These are phyloP conservation scores for Vigna hirtella DNA, from an alignment of 306 rosid species.

Conservation along the genomic window DNA sequence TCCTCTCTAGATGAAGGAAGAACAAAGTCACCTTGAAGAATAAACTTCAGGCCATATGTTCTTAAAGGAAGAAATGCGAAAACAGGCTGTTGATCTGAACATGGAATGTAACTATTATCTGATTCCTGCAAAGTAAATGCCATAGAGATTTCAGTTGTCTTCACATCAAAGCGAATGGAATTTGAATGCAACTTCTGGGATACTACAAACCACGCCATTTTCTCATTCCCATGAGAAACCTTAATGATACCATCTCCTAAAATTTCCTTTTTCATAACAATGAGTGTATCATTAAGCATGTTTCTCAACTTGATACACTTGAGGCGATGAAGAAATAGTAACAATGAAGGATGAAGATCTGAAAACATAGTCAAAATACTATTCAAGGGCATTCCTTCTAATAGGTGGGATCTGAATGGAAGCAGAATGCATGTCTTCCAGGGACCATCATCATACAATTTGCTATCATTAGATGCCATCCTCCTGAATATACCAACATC, in stretches of 20 bases:
- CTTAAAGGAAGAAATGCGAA: conserved; percentile 97
- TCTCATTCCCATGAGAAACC: conserved; percentile 82
- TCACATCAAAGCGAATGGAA: conserved; percentile 65
- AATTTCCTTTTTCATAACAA: conserved; percentile 84
- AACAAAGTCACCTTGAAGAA: conserved; percentile 96
- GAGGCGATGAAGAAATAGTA: conserved; percentile 93
- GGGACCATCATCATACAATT: conserved; percentile 50
- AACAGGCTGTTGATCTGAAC: conserved; percentile 80
- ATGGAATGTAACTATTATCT: conserved; percentile 64
- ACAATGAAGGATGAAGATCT: conserved; percentile 92
- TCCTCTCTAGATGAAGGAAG: conserved; percentile 99
- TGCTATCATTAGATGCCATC: conserved; percentile 60
- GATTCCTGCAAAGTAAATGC: conserved; percentile 86
- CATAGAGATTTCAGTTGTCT: conserved; percentile 84
- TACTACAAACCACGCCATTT: conserved; percentile 87
- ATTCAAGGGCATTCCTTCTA: conserved; percentile 65
- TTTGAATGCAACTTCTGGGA: conserved; percentile 72
- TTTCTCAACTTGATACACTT: conserved; percentile 82
- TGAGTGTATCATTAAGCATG: conserved; percentile 69
- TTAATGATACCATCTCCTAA: conserved; percentile 75
- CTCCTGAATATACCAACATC: conserved; percentile 63
- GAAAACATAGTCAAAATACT: conserved; percentile 77
- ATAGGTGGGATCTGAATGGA: conserved; percentile 75
- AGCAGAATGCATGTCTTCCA: conserved; percentile 97
- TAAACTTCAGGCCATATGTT: conserved; percentile 87